Percentiles rank a stretch among this genome's conserved stretches.
These are phyloP conservation scores for Acacia acuminata DNA, from an alignment of 306 rosid genomes.

Conservation along the genomic window DNA sequence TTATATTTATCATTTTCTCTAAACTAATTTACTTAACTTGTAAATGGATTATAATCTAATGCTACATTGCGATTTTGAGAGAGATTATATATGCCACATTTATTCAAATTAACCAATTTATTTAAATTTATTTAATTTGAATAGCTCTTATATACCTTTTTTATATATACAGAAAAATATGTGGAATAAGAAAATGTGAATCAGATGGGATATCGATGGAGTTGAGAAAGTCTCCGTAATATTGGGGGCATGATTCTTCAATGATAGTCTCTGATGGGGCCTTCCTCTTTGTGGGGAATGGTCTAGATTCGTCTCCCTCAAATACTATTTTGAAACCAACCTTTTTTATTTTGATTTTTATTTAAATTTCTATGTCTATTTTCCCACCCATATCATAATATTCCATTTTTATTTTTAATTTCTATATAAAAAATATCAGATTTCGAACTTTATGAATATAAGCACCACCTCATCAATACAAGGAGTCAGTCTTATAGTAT, in stretches of 20 bases:
- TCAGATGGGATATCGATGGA: not conserved
- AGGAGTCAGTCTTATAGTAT: no score
- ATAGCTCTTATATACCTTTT: no score
- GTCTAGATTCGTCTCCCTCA: not conserved
- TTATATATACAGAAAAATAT: no score
- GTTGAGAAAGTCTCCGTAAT: slow-evolving; percentile 27
- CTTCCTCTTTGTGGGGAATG: not conserved
- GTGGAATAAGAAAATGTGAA: not conserved
- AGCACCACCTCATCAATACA: no score
- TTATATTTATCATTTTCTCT: no score
- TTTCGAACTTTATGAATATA: not conserved
- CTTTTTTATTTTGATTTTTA: not conserved
- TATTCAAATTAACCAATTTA: no score
- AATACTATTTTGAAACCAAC: not conserved
- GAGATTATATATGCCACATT: no score
- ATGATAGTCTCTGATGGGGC: slow-evolving; percentile 13
- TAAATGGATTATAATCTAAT: no score
- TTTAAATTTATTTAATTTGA: no score
- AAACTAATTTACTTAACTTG: no score
- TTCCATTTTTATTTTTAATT: not conserved
- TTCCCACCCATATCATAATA: not conserved
- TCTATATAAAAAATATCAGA: not conserved
- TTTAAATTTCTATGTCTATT: not conserved
- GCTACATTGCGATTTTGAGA: no score
- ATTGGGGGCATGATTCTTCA: slow-evolving; percentile 4